A percentile compares a stretch with the other conserved stretches of the same genome.
Evolutionary conservation across 2,329 filamentous ascomycete species (phyloP).

Genomic region (Verruconis gallopava): DNA sequence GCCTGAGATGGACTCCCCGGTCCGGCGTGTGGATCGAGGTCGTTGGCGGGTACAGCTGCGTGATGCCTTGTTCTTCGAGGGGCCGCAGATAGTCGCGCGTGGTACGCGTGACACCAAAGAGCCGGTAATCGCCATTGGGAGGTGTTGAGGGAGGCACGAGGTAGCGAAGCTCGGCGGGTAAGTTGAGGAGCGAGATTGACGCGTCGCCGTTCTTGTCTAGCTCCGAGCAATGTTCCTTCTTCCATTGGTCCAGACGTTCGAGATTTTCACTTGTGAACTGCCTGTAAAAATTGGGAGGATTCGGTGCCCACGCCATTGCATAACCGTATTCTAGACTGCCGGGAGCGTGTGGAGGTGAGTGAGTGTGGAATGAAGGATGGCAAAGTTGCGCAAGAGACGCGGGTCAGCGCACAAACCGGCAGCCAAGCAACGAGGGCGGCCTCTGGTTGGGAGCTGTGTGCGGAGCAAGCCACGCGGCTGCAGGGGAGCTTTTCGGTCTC

Average conservation of each 20-base stretch:
- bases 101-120: conserved; percentile 45
- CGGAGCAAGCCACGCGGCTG: no score
- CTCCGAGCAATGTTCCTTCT: no score
- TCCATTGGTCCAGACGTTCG: conserved; percentile 41
- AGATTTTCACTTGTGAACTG: conserved; percentile 71
- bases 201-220: conserved; percentile 13
- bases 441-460: no score
- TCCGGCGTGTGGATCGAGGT: conserved; percentile 41
- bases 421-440: no score
- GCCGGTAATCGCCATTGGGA: conserved; percentile 52
- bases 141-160: conserved; percentile 75
- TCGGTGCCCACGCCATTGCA: background rate
- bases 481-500: no score
- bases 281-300: conserved; percentile 77
- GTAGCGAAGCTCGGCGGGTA: conserved; percentile 60
- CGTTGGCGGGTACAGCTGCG: conserved; percentile 20
- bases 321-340: no score
- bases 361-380: no score
- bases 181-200: conserved; percentile 19
- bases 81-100: conserved; percentile 2
- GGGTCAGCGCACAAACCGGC: no score
- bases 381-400: no score
- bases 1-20: conserved; percentile 52
- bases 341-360: no score
- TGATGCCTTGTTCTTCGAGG: conserved; percentile 12